Base-by-base conservation (phyloP, 371 early-diverging fungal genomes). In the Umbelopsis sp. region DNA sequence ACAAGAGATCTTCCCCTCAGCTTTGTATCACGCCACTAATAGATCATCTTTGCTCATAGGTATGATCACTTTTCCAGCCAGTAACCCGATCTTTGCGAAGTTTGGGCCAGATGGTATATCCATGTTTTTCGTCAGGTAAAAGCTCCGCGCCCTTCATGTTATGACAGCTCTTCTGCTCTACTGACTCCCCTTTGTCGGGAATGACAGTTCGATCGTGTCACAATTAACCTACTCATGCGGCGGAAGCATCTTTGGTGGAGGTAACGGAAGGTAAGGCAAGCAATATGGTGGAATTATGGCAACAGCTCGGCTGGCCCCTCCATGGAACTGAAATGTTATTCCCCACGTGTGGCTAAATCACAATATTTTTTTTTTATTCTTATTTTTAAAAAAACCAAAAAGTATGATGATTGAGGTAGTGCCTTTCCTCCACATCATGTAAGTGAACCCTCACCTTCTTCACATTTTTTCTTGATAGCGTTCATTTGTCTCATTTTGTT, bases 371-470 rank as follows among this genome's bases (percentile, higher is more conserved):
- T 35, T 64, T 2, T 69, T 69, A 32, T 41, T 63, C 48, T 29
- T 29, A 29, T 29, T 29, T 29, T 29, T 29, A 29, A 29, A 29
- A 29, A 29, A 29, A 29, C 29, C 35, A 10, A 45, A 24, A 41
- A 81, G 92, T 67, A 97, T 96, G 96, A 96, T 96, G 91, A 94
- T 98, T 70, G 97, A 97, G 85, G 90, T 90, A 44, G 87, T 97
- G 37, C 97, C 97, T 3, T 96, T 96, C 76, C 76, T 97, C 52
- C 93, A 98, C 76, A 87, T 93, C 57, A 96, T 98, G 83, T 91
- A 89, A 80, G 87, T 73, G n/a, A 22, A 51, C 14, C 35, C 14
- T 48, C 20, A 48, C 20, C 38, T 25, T 16, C 32, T 32, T 9
- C 1, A 63, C n/a, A 50, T 12, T 25, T 65, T 63, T 44, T 20